Evolutionary conservation across 768 basidiomycete genomes (phyloP).

Genomic region (Kwoniella europaea): DNA sequence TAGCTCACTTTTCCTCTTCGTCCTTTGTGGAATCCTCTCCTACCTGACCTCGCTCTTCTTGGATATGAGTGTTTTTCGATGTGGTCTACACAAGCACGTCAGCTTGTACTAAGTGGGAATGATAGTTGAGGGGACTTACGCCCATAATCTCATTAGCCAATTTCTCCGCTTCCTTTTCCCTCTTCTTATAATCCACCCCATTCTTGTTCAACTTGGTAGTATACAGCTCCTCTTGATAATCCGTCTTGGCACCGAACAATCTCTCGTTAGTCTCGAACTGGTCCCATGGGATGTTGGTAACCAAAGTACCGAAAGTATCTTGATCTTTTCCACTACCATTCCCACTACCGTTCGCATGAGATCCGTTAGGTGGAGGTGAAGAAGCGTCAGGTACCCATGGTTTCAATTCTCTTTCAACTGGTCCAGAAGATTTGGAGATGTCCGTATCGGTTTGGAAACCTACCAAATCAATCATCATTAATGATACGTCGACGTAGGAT

Average conservation of each 20-base stretch:
- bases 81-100: constrained; percentile 20
- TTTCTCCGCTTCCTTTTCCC: constrained; percentile 81
- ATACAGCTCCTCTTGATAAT: constrained; percentile 91
- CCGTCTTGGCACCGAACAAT: constrained; percentile 86
- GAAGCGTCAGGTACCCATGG: constrained; percentile 43
- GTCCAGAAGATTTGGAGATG: constrained; percentile 36
- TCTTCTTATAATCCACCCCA: constrained; percentile 83
- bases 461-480: constrained; percentile 1
- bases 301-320: constrained; percentile 48
- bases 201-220: constrained; percentile 89
- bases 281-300: constrained; percentile 46
- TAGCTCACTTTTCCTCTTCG: constrained; percentile 91
- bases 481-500: background rate
- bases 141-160: constrained; percentile 90
- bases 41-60: constrained; percentile 76
- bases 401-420: constrained; percentile 45
- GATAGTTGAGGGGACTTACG: constrained; percentile 62
- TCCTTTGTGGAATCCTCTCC: constrained; percentile 72
- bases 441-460: constrained; percentile 52
- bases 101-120: background rate
- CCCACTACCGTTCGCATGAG: constrained; percentile 16
- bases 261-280: constrained; percentile 60
- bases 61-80: constrained; percentile 78
- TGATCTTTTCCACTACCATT: constrained; percentile 32
- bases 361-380: constrained; percentile 8